Conservation (phyloP, 257 asterid species). For the Jacaranda copaia region DNA sequence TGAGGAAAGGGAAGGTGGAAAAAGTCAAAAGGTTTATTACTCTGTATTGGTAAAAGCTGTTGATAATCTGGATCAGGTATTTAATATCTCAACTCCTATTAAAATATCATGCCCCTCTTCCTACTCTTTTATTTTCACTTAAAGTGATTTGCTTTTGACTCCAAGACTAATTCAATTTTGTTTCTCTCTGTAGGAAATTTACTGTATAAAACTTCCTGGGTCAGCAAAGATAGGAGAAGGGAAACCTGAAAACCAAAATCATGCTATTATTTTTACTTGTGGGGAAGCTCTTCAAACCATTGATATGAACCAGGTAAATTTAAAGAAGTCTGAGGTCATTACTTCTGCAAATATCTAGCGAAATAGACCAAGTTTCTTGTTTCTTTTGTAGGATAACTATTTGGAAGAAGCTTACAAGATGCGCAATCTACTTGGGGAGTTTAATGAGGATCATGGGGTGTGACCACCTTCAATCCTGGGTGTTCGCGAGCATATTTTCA, state of each 20-base stretch:
- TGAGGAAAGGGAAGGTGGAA: conserved; percentile 77
- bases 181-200: conserved; percentile 68
- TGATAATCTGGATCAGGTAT: conserved; percentile 88
- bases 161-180: conserved; percentile 35
- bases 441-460: conserved; percentile 86
- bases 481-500: conserved; percentile 84
- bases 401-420: conserved; percentile 86
- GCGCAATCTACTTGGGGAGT: conserved; percentile 87
- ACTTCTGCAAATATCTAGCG: neutral
- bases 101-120: neutral
- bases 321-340: conserved; percentile 21
- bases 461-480: conserved; percentile 83
- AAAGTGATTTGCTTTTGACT: conserved; percentile 21
- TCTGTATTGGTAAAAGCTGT: conserved; percentile 85
- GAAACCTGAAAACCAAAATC: conserved; percentile 90
- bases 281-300: conserved; percentile 95
- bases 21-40: conserved; percentile 69
- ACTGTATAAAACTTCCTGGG: conserved; percentile 87
- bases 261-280: conserved; percentile 77
- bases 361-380: conserved; percentile 30
- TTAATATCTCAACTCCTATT: conserved; percentile 22
- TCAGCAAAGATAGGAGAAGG: conserved; percentile 89
- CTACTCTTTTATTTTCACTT: too few species aligned
- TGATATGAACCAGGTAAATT: conserved; percentile 86
- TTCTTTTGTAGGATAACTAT: conserved; percentile 69